Conservation (phyloP, 495 filamentous ascomycete genomes). For the Trichoderma asperelloides region DNA sequence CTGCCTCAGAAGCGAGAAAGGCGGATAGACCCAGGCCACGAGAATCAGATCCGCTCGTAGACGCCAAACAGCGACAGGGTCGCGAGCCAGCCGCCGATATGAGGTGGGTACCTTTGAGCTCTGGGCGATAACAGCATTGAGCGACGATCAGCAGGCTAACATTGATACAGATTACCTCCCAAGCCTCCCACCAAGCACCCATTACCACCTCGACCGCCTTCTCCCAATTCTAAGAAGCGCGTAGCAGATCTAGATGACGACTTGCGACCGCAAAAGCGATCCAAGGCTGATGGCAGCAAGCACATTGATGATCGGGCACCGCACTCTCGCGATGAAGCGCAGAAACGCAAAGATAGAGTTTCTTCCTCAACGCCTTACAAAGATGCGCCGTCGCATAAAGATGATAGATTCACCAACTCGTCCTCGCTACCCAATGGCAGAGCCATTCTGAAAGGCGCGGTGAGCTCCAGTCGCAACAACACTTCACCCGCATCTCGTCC, state of each 20-base stretch:
- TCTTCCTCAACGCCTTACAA: conserved; percentile 17
- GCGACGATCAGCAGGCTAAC: conserved; percentile 12
- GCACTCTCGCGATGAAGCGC: conserved; percentile 7
- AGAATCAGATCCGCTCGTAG: neutral
- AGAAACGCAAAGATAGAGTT: neutral
- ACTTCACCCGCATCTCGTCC: conserved; percentile 5
- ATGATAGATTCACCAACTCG: conserved; percentile 15
- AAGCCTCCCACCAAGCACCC: conserved; percentile 13
- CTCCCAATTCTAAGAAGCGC: conserved; percentile 31
- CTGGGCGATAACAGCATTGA: neutral
- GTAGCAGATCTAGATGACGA: conserved; percentile 27
- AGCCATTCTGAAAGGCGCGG: conserved; percentile 3
- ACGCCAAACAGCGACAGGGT: neutral
- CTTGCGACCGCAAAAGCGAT: conserved; percentile 28
- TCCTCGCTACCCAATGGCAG: conserved; percentile 10
- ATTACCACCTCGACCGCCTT: conserved; percentile 16
- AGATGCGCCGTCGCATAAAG: conserved; percentile 16
- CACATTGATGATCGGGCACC: conserved; percentile 16
- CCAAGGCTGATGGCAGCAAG: conserved; percentile 23
- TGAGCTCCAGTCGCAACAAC: neutral
- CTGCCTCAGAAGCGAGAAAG: neutral
- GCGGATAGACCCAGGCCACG: neutral
- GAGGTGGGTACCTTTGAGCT: conserved; percentile 5
- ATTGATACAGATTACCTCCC: conserved; percentile 12
- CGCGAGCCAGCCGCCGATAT: conserved; percentile 7